Base-by-base conservation (phyloP, 495 filamentous ascomycete genomes). In the Xylaria castorea region DNA sequence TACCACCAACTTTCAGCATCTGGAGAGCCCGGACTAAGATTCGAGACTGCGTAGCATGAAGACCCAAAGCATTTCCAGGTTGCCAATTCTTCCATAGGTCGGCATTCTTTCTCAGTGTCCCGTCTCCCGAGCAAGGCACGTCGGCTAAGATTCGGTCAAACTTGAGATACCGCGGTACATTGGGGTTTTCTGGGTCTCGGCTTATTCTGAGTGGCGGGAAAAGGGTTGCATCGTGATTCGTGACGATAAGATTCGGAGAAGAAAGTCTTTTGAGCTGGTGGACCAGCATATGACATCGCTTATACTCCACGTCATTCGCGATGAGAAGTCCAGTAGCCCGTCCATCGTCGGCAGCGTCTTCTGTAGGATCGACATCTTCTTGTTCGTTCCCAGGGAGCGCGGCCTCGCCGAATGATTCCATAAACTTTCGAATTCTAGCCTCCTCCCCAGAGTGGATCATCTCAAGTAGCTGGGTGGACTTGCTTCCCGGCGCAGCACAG, bases 211-310 rank as follows among this genome's bases (percentile, higher is more conserved):
- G 93, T 9, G 94, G 92, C 2, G 96, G 96, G 81, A 93, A 99
- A 87, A 97, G 90, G 32, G 94, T 97, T 40, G 97, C 96, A 80
- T 99, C 97, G 81, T 99, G 96, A 78, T 99, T 98, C 25, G 93
- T 98, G 74, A 99, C 95, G 72, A 99, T 93, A 76, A 99, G 83
- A 78, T 99, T 99, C 1, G 96, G 96, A 22, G 97, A 98, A 74
- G 94, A 97, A 42, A 99, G 85, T 71, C 96, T 91, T 85, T 99
- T 99, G 75, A 97, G 92, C 81, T 99, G 96, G 79, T 99, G 96
- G 73, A 97, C 92, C 72, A 99, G 84, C 93, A 99, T 95, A 81
- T 98, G 95, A 27, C 92, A 91, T 70, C 96, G 92, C 86, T 93
- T 96, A 85, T 97, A 97, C 79, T 99, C 97, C 70, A 89, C 90